Conservation (phyloP, 2,329 filamentous ascomycete genomes). For the Aspergillus sp. region DNA sequence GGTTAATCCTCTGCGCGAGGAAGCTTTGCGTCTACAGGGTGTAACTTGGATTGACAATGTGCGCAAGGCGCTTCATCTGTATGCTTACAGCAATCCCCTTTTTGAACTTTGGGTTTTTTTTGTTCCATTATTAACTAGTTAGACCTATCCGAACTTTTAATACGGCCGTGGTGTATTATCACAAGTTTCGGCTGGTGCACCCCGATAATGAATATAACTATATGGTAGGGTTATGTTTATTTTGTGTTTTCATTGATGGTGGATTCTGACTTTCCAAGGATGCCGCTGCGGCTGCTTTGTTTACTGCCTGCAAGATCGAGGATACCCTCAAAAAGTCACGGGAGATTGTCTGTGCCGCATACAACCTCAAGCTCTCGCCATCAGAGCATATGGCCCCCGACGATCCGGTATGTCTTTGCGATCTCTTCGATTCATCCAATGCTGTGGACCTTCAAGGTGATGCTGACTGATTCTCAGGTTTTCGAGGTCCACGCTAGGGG, state of each 20-base stretch:
- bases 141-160: conserved; percentile 89
- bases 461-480: conserved; percentile 44
- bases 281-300: conserved; percentile 79
- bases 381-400: conserved; percentile 69
- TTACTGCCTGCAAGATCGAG: conserved; percentile 94
- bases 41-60: conserved; percentile 86
- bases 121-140: conserved; percentile 2
- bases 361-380: conserved; percentile 71
- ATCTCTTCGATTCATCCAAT: not conserved
- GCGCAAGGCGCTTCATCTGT: conserved; percentile 73
- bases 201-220: conserved; percentile 82
- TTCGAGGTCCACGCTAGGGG: conserved; percentile 76
- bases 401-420: conserved; percentile 60
- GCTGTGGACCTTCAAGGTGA: not conserved
- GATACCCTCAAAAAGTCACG: conserved; percentile 95
- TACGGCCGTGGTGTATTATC: conserved; percentile 87
- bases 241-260: not conserved
- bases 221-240: conserved; percentile 33
- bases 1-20: conserved; percentile 73
- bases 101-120: not conserved
- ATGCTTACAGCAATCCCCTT: conserved; percentile 30
- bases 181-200: conserved; percentile 85
- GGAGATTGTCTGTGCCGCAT: conserved; percentile 85
- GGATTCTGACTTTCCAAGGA: conserved; percentile 50
- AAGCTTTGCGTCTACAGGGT: conserved; percentile 75